Evolutionary conservation across 2,329 filamentous ascomycete species (phyloP), one percentile per base, ranked within the genome.

Genomic region (Xylaria polymorpha): DNA sequence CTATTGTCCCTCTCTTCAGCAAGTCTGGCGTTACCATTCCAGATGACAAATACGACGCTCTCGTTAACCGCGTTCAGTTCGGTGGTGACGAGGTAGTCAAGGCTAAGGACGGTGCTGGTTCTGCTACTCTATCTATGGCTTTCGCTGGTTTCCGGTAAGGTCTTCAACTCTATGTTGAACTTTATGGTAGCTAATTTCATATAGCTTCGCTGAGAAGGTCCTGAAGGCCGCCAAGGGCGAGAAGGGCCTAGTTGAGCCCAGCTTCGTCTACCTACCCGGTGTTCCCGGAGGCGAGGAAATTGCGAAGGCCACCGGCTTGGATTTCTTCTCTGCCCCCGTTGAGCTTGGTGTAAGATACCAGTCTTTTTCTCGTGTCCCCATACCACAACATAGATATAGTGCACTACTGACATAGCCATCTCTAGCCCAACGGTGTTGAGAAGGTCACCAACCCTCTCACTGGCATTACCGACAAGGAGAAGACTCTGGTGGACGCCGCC

Each of bases 1-100:
- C 96, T 77, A 99, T 99, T 79, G 94, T 99, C 66, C 96, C 96
- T 60, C 89, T 99, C 71, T 97, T 98, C 89, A 97, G 94, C 89
- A 91, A 96, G 86, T 94, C 94, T 67, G 81, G 88, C 51, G 91
- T 96, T 78, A 87, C 88, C 71, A 96, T 98, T 73, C 94, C 95
- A 56, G 87, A 88, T 70, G 94, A 98, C 81, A 96, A 97, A 87
- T 92, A 97, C 77, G 93, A 95, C 79, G 92, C 89, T 74, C 87
- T 99, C 60, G 90, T 97, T 79, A 92, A 98, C 85, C 94, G 96
- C 85, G 93, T 98, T 67, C 96, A 99, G 83, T 98, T 98, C 77
- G 96, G 96, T 81, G 96, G 96, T 86, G 96, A 99, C 76, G 94
- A 97, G 85, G 94, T 97, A 72, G 94, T 97, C 81, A 91, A 95